These are phyloP conservation scores for Spirogloea muscicola DNA, from an alignment of 139 green algal species.

Conservation along the genomic window DNA sequence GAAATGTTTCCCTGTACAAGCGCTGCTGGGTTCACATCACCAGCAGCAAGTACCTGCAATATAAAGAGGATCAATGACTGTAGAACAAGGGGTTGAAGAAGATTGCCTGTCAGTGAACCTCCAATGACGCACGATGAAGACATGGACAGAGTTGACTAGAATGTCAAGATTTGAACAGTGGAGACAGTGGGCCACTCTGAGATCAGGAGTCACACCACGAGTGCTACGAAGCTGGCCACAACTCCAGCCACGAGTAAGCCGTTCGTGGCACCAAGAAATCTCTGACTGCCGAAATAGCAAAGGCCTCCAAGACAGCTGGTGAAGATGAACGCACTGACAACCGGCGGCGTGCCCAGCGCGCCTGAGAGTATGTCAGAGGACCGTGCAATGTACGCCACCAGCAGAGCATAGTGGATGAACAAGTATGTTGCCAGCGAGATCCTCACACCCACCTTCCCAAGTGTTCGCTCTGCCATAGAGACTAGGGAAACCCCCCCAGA, in stretches of 20 bases:
- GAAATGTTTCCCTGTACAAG: conserved; percentile 53
- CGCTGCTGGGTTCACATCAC: background rate
- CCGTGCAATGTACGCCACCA: conserved; percentile 51
- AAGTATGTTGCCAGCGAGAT: conserved; percentile 56
- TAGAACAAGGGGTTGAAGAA: background rate
- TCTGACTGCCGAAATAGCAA: conserved; percentile 55
- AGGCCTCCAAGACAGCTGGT: conserved; percentile 48
- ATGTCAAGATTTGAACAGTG: too few relatives aligned
- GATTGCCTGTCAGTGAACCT: too few relatives aligned
- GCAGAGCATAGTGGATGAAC: conserved; percentile 58
- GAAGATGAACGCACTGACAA: conserved; percentile 39
- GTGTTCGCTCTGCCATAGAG: conserved; percentile 52
- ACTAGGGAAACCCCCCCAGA: conserved; percentile 33
- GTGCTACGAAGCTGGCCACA: conserved; percentile 52
- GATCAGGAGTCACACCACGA: conserved; percentile 45
- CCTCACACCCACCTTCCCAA: conserved; percentile 53
- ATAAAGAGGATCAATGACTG: background rate
- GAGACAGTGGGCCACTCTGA: too few relatives aligned
- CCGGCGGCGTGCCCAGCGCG: background rate
- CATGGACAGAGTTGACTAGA: too few relatives aligned
- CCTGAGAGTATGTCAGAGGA: conserved; percentile 42
- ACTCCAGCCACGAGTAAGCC: conserved; percentile 44
- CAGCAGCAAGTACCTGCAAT: conserved; percentile 50
- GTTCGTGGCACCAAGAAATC: conserved; percentile 36
- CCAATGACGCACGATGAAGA: too few relatives aligned